Evolutionary conservation across 2,329 filamentous ascomycete species (phyloP).

Genomic region (Ophiocordyceps camponoti-rufipedis): DNA sequence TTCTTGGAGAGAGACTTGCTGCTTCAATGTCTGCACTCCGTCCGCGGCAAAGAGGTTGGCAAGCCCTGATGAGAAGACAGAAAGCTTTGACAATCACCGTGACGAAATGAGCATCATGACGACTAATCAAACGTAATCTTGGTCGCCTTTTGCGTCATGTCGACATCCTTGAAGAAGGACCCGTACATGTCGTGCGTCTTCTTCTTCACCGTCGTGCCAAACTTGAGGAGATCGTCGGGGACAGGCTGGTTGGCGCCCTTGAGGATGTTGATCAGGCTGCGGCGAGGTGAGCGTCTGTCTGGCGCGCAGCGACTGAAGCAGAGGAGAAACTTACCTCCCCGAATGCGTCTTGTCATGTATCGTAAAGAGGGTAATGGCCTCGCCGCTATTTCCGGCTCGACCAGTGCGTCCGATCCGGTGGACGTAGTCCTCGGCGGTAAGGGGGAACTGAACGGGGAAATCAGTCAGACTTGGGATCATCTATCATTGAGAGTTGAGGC

Average conservation of each 20-base stretch:
- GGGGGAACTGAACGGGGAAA: constrained; percentile 46
- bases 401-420: constrained; percentile 93
- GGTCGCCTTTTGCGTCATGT: constrained; percentile 64
- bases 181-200: constrained; percentile 93
- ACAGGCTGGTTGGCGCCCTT: constrained; percentile 84
- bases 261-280: constrained; percentile 78
- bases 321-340: constrained; percentile 50
- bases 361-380: constrained; percentile 87
- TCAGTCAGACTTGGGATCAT: not conserved
- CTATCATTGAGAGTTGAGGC: too few species aligned
- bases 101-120: too few species aligned
- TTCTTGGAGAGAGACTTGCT: constrained; percentile 37
- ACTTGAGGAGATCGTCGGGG: constrained; percentile 81
- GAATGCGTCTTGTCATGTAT: constrained; percentile 86
- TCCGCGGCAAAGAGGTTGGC: constrained; percentile 16
- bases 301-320: too few species aligned
- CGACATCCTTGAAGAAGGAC: constrained; percentile 84
- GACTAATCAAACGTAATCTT: constrained; percentile 75
- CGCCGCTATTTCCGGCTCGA: constrained; percentile 73
- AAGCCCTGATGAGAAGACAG: constrained; percentile 8
- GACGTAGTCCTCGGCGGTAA: constrained; percentile 94
- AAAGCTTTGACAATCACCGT: not conserved
- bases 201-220: constrained; percentile 96
- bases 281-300: not conserved
- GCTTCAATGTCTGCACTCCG: constrained; percentile 26